A percentile compares a stretch with the other conserved stretches of the same genome.
These are phyloP conservation scores for Chimonanthus salicifolius DNA, from an alignment of 164 flowering plant genomes.

Conservation along the genomic window DNA sequence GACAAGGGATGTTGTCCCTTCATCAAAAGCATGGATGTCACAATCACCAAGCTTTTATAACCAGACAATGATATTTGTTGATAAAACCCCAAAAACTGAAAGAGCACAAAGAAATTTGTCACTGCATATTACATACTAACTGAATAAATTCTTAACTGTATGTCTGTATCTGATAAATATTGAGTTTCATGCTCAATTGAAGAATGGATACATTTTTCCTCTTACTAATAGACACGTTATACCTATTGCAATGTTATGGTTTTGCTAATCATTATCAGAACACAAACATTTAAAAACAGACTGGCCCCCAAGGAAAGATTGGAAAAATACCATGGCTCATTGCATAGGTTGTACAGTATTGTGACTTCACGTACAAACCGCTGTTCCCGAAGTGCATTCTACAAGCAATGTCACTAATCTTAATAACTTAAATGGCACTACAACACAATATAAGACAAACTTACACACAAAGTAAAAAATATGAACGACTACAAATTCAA, in stretches of 20 bases:
- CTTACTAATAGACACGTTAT: background rate
- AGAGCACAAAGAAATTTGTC: too few species aligned
- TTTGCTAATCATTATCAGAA: too few species aligned
- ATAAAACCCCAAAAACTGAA: too few species aligned
- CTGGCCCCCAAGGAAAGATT: background rate
- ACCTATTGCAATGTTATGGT: background rate
- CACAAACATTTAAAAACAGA: background rate
- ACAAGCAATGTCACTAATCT: background rate
- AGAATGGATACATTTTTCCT: background rate
- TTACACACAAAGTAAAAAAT: background rate
- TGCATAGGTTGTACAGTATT: slow-evolving; percentile 90
- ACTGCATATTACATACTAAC: too few species aligned
- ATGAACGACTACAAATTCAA: background rate
- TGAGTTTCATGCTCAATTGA: background rate
- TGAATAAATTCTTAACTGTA: too few species aligned
- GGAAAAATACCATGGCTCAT: slow-evolving; percentile 85
- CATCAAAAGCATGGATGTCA: too few species aligned
- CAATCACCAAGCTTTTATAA: too few species aligned
- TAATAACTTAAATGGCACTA: background rate
- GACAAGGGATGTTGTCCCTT: too few species aligned
- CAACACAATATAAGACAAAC: background rate
- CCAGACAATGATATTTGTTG: too few species aligned
- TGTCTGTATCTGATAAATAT: too few species aligned
- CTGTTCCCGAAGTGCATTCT: slow-evolving; percentile 95
- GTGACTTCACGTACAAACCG: slow-evolving; percentile 95